Conservation (phyloP, 2,329 filamentous ascomycete species). For the Colletotrichum agaves region DNA sequence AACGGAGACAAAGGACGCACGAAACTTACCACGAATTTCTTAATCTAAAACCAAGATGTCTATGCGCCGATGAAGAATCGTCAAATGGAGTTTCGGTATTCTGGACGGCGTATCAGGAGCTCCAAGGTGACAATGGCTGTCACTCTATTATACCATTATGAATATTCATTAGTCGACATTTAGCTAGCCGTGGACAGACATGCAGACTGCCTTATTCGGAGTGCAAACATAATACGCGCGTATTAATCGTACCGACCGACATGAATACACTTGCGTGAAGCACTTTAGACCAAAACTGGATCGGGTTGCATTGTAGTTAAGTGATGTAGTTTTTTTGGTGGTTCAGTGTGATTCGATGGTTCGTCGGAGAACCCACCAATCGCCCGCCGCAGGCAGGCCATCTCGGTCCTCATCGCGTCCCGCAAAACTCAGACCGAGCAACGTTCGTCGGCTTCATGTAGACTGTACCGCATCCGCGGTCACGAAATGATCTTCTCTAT, state of each 20-base stretch:
- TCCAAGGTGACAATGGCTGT: constrained; percentile 15
- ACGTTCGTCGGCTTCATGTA: not conserved
- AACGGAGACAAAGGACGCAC: constrained; percentile 31
- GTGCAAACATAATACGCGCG: too few species aligned
- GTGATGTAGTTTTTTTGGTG: not conserved
- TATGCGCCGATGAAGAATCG: not conserved
- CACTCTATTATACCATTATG: constrained; percentile 30
- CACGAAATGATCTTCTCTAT: too few species aligned
- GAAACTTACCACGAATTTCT: not conserved
- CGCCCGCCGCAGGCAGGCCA: constrained; percentile 3
- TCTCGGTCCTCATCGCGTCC: constrained; percentile 16
- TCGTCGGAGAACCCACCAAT: constrained; percentile 30
- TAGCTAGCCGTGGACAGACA: not conserved
- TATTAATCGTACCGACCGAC: too few species aligned
- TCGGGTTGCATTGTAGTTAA: too few species aligned
- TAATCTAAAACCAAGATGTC: constrained; percentile 4
- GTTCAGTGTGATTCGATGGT: not conserved
- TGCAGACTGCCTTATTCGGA: too few species aligned
- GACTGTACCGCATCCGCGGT: too few species aligned
- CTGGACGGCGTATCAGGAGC: not conserved
- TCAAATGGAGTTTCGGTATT: constrained; percentile 16
- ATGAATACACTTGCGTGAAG: too few species aligned
- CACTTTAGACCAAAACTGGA: not conserved
- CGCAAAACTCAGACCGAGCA: constrained; percentile 30
- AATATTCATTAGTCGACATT: not conserved